Evolutionary conservation across 2,329 filamentous ascomycete species (phyloP).

Genomic region (Colletotrichum somersetense): DNA sequence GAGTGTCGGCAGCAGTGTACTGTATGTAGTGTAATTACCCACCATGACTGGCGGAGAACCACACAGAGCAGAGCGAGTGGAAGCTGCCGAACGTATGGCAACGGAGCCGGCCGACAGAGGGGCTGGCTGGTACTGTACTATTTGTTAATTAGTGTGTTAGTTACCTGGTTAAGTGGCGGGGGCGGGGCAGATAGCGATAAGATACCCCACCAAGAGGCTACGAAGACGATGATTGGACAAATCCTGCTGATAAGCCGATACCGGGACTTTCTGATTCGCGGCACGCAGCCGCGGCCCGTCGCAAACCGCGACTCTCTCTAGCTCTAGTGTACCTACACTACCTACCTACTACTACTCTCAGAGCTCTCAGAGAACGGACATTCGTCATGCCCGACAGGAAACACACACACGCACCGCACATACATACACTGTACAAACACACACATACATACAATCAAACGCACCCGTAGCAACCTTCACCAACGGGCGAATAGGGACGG

Average conservation of each 20-base stretch:
- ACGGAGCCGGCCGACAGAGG: conserved; percentile 41
- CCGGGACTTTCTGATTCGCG: conserved; percentile 30
- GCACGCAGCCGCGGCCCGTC: not conserved
- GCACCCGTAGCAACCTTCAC: not conserved
- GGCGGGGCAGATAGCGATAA: conserved; percentile 35
- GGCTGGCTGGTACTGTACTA: not conserved
- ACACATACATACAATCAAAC: no score
- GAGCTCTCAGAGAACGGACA: not conserved
- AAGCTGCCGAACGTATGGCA: conserved; percentile 30
- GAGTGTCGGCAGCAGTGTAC: not conserved
- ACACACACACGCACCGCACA: no score
- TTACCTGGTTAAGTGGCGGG: not conserved
- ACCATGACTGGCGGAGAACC: not conserved
- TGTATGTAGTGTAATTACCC: no score
- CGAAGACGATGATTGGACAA: not conserved
- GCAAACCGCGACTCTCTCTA: conserved; percentile 7
- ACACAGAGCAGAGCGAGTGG: conserved; percentile 19
- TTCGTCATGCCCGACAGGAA: conserved; percentile 6
- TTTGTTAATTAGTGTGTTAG: not conserved
- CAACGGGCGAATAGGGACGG: conserved; percentile 9
- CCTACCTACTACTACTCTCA: no score
- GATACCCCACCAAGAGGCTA: conserved; percentile 25
- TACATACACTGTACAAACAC: no score
- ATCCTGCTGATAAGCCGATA: conserved; percentile 38
- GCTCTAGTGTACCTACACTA: no score